Base-by-base conservation (phyloP, 2,329 filamentous ascomycete genomes). In the Aureobasidium sp. region DNA sequence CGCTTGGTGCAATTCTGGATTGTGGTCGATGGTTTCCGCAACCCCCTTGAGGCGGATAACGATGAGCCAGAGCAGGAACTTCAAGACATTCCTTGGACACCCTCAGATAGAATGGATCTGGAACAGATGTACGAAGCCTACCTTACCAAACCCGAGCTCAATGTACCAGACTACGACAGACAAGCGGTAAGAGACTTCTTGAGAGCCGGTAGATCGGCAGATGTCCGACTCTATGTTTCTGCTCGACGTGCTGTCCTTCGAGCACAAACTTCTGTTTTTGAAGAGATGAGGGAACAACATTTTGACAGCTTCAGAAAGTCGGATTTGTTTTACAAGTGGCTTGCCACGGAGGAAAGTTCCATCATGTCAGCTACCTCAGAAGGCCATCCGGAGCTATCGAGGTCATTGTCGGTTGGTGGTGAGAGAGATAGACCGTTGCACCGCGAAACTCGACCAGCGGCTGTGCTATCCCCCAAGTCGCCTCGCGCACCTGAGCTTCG, bases 1-100 rank as follows among this genome's bases (percentile, higher is more conserved):
- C 83, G 88, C 15, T 77, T 96, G 49, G 92, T 99, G 6, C 94
- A 99, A 69, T 99, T 97, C 73, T 99, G 93, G 91, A 86, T 99
- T 42, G 94, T 97, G 3, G 94, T 97, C 6, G 94, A 99, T 74
- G 93, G 94, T 0, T 90, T 97, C 67, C 88, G 95, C 43, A 96
- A 95, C 67, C 95, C 94, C 0, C 77, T 99, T 2, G 94, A 99
- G 73, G 89, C 93, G 65, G 87, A 89, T 67, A 86, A 87, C 37
- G 86, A 86, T 21, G 89, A 94, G 62, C 75, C 84, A 29, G 79
- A 84, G 1, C 49, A 59, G 19, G 58, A 61, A 9, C 9, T 59
- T 6, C 57, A 79, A 29, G 74, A 88, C 19, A 78, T 82, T 2
- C 82, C 84, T 55, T 96, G 91, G 89, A 88, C 85, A 1, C 84